Evolutionary conservation across 139 green algal species (phyloP).

Genomic region (Picochlorum sp.): DNA sequence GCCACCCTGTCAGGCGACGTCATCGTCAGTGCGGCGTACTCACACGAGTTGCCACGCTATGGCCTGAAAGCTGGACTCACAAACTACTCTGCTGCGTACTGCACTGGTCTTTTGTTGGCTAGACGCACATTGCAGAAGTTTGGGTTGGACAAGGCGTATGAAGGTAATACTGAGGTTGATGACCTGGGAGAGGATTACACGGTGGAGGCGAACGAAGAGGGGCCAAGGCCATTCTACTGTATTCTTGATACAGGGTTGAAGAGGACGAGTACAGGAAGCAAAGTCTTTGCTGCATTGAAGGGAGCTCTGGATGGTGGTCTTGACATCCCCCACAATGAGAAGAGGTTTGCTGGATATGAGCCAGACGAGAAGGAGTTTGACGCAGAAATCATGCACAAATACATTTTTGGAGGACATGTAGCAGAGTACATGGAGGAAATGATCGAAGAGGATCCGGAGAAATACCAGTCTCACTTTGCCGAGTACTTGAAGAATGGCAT

Average conservation of each 20-base stretch:
- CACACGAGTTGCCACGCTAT: constrained; percentile 88
- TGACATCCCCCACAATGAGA: constrained; percentile 97
- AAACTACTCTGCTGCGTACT: constrained; percentile 97
- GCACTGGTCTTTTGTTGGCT: constrained; percentile 86
- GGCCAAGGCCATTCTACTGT: constrained; percentile 84
- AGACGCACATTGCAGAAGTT: constrained; percentile 91
- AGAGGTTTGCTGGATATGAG: constrained; percentile 94
- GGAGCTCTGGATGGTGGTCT: constrained; percentile 93
- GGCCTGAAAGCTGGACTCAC: constrained; percentile 89
- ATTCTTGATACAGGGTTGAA: constrained; percentile 96
- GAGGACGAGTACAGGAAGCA: constrained; percentile 88
- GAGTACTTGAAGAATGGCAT: constrained; percentile 78
- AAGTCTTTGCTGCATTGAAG: constrained; percentile 52
- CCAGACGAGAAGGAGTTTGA: constrained; percentile 83
- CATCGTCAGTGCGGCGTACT: constrained; percentile 78
- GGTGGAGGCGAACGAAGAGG: constrained; percentile 85
- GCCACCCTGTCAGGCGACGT: constrained; percentile 91
- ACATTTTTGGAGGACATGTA: constrained; percentile 92
- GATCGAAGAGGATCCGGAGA: constrained; percentile 94
- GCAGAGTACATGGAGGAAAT: constrained; percentile 97
- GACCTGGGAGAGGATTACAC: constrained; percentile 90
- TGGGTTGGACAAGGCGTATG: constrained; percentile 81
- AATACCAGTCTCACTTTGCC: constrained; percentile 87
- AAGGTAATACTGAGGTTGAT: constrained; percentile 37
- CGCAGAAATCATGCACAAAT: constrained; percentile 79